Base-by-base conservation (phyloP, 192 early-diverging fungal species). In the Coemansia asiatica region DNA sequence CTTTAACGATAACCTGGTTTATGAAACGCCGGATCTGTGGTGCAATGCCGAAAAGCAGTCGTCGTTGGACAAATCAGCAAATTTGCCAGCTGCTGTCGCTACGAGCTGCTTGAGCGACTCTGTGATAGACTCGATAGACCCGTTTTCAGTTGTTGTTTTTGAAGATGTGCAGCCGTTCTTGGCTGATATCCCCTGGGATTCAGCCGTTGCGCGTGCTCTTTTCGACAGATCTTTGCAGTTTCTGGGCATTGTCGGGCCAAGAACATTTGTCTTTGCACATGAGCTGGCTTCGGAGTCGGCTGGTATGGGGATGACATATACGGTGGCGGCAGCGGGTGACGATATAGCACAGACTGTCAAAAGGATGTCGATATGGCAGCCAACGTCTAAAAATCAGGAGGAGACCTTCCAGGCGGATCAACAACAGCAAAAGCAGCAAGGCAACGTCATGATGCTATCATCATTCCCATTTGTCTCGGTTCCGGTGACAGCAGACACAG, bases 161-260 rank as follows among this genome's bases (percentile, higher is more conserved):
- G 75, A 78, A 44, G 75, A 78, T 19, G 60, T 78, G 2, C 64
- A 66, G 66, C 63, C 62, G 8, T 68, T 69, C 59, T 64, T 78
- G n/a, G 56, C 56, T 8, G 75, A 78, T 29, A 33, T 72, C 33
- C 36, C 48, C 23, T 72, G 63, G 66, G 21, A 28, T 13, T 23
- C 49, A 15, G 23, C 19, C 0, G 36, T 53, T 13, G 69, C 67
- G 2, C 53, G 46, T 3, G 38, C 54, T n/a, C 25, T 78, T 23
- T 3, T 78, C 26, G 69, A 72, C 26, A 28, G 58, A 0, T 35
- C 60, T 48, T 21, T 72, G 40, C 75, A 71, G 50, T 78, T 78
- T 40, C 40, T 68, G 18, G 75, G 75, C 8, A 36, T 72, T 1
- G 67, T 78, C 29, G 67, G 75, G 4, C 75, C 75, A 5, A 54